Evolutionary conservation across 2,329 filamentous ascomycete species (phyloP).

Genomic region (Acrodontium crateriforme): DNA sequence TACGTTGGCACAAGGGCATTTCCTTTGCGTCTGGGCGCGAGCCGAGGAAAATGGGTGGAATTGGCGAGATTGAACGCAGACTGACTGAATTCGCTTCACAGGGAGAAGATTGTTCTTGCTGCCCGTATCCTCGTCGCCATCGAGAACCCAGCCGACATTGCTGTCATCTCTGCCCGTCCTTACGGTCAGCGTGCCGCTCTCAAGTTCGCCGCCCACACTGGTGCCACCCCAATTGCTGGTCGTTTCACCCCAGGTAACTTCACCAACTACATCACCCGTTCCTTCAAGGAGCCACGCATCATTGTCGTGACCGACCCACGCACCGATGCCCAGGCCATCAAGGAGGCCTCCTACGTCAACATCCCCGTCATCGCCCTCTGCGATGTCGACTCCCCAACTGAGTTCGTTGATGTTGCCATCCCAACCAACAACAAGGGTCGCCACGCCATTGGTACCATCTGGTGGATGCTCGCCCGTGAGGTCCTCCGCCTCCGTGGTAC

Average conservation of each 20-base stretch:
- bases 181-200: constrained; percentile 99
- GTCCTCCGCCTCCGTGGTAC: constrained; percentile 97
- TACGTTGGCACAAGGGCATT: constrained; percentile 34
- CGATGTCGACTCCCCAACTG: constrained; percentile 98
- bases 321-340: constrained; percentile 99
- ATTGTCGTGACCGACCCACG: constrained; percentile 99
- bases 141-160: constrained; percentile 98
- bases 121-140: constrained; percentile 97
- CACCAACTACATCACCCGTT: constrained; percentile 99
- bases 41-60: constrained; percentile 1
- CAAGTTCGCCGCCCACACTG: constrained; percentile 98
- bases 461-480: constrained; percentile 99
- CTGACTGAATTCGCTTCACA: constrained; percentile 27
- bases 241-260: constrained; percentile 99
- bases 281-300: constrained; percentile 99
- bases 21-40: constrained; percentile 1
- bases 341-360: constrained; percentile 99
- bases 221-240: constrained; percentile 93
- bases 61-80: constrained; percentile 1
- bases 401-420: constrained; percentile 99
- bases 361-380: constrained; percentile 98
- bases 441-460: constrained; percentile 94
- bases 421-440: constrained; percentile 99
- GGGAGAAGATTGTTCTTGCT: constrained; percentile 99
- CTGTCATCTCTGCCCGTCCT: constrained; percentile 98